Conservation (phyloP, 2,329 filamentous ascomycete genomes). For the Botrytis medusae region DNA sequence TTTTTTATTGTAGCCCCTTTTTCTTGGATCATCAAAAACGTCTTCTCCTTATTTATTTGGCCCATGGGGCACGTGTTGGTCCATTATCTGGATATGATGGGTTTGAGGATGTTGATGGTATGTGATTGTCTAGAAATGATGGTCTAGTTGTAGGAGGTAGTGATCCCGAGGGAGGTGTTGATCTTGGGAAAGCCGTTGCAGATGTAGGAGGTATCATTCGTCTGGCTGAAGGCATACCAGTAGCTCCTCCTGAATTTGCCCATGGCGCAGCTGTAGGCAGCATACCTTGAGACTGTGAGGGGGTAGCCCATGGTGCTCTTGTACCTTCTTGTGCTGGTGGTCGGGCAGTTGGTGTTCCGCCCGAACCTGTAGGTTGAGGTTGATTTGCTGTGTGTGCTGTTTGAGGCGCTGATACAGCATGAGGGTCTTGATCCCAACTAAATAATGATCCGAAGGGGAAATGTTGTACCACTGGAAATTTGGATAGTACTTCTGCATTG, state of each 20-base stretch:
- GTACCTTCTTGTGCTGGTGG: slow-evolving; percentile 33
- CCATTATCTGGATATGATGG: slow-evolving; percentile 24
- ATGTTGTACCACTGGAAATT: slow-evolving; percentile 98
- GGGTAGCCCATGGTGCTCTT: slow-evolving; percentile 35
- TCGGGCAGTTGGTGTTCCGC: slow-evolving; percentile 26
- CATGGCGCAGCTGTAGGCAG: slow-evolving; percentile 26
- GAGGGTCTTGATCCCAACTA: slow-evolving; percentile 68
- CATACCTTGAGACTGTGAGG: slow-evolving; percentile 27
- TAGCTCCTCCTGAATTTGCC: slow-evolving; percentile 31
- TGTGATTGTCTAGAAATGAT: slow-evolving; percentile 26
- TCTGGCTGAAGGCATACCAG: slow-evolving; percentile 1
- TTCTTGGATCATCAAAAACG: background rate
- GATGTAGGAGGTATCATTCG: slow-evolving; percentile 10
- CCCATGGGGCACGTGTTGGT: slow-evolving; percentile 44
- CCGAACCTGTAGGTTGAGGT: slow-evolving; percentile 49
- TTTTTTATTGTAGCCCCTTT: background rate
- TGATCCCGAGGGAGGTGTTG: slow-evolving; percentile 30
- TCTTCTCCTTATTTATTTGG: slow-evolving; percentile 19
- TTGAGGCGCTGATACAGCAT: slow-evolving; percentile 50
- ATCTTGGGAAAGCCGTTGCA: slow-evolving; percentile 23
- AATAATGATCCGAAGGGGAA: slow-evolving; percentile 83
- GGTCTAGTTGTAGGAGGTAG: slow-evolving; percentile 38
- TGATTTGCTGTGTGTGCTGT: slow-evolving; percentile 61
- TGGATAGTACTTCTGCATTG: slow-evolving; percentile 91
- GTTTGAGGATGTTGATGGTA: background rate